phyloP scores from a whole-genome alignment of 345 rosid genomes.

The Eutrema heterophyllum region DNA sequence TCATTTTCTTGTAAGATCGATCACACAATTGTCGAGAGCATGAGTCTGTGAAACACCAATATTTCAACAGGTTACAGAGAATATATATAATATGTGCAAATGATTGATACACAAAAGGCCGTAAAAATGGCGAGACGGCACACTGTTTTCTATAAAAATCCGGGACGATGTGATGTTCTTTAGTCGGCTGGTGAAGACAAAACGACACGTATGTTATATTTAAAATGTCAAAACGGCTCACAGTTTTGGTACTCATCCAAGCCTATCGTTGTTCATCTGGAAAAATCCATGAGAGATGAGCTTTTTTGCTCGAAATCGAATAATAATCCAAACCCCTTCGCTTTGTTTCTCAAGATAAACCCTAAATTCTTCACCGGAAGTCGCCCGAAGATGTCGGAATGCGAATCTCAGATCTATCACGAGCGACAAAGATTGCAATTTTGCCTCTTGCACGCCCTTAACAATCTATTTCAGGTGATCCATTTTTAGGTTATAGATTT shows the following conservation, averaged over 20 bases:
- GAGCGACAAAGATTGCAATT: conserved; percentile 79
- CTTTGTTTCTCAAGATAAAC: background rate
- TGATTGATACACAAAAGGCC: background rate
- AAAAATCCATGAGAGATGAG: background rate
- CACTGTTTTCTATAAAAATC: background rate
- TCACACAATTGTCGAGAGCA: too few relatives aligned
- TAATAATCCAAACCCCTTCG: too few relatives aligned
- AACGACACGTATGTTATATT: background rate
- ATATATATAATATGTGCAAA: too few relatives aligned
- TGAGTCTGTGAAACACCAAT: too few relatives aligned
- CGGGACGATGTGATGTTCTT: background rate
- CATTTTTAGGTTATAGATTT: background rate
- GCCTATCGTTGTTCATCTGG: conserved; percentile 7
- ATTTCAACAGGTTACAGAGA: too few relatives aligned
- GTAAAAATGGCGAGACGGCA: background rate
- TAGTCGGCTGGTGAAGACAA: background rate
- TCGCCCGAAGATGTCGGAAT: conserved; percentile 33
- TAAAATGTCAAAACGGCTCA: background rate
- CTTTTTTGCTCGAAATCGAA: too few relatives aligned
- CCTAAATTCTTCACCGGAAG: conserved; percentile 1
- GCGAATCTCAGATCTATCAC: conserved; percentile 53
- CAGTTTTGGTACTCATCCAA: background rate
- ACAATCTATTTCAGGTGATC: conserved; percentile 88
- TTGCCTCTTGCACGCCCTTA: conserved; percentile 83
- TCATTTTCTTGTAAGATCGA: too few relatives aligned